A percentile compares a stretch with the other conserved stretches of the same genome.
These are phyloP conservation scores for Emydomyces testavorans DNA, from an alignment of 2,329 filamentous ascomycete genomes.

Conservation along the genomic window DNA sequence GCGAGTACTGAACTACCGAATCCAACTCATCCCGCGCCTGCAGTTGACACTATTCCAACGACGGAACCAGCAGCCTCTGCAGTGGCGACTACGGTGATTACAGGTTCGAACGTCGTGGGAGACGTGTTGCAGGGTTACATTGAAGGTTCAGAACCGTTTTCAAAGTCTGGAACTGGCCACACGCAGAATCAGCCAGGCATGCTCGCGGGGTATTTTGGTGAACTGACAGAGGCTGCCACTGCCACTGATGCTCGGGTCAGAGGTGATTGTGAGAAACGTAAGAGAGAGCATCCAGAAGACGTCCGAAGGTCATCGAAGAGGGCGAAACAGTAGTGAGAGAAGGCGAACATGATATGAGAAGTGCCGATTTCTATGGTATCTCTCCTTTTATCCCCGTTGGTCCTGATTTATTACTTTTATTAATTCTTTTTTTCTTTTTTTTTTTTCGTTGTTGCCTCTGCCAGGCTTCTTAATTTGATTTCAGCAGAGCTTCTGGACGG, in stretches of 20 bases:
- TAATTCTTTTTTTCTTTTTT: too few species aligned
- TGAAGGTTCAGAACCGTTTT: neutral
- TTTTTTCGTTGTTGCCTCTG: too few species aligned
- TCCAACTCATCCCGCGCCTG: neutral
- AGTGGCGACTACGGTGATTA: neutral
- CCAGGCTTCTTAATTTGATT: too few species aligned
- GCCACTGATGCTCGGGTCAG: neutral
- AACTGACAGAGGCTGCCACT: neutral
- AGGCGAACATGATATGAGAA: too few species aligned
- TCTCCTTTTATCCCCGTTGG: too few species aligned
- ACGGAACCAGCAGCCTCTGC: neutral
- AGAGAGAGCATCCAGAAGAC: neutral
- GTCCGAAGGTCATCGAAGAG: neutral
- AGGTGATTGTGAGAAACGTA: neutral
- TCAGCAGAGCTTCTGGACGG: too few species aligned
- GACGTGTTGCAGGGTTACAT: neutral
- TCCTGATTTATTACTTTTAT: too few species aligned
- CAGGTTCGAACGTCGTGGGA: neutral
- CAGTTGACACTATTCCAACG: neutral
- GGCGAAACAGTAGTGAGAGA: neutral
- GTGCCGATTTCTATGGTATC: too few species aligned
- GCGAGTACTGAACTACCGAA: slow-evolving; percentile 1
- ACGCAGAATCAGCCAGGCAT: neutral
- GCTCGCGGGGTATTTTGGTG: neutral
- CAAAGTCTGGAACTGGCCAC: neutral